Evolutionary conservation across 495 filamentous ascomycete species (phyloP), one percentile per base, ranked within the genome.

Genomic region (Tuber aestivum): DNA sequence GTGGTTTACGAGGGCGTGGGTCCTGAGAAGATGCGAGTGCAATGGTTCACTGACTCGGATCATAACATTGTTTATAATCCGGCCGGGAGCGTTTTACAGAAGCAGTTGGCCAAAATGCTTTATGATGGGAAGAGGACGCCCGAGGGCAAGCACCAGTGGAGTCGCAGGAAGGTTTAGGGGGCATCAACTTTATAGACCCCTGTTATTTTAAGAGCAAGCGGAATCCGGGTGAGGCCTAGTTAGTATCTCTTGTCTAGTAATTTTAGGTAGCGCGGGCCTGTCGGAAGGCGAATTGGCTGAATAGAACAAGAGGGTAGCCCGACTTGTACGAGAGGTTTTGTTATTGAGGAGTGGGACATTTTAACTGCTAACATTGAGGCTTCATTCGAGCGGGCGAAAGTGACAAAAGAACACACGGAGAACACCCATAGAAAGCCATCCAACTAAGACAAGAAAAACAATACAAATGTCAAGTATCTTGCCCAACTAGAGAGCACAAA

Each of bases 31-130:
- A 81, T 89, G 80, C 83, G 86, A 70, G 84, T 85, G 74, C 84
- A 85, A 69, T 86, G 82, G 72, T 89, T 89, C 50, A 88, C 88
- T 20, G 88, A 90, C 79, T 84, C 82, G 35, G 87, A 88, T 75
- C 88, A 90, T 77, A 80, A 80, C 40, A 89, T 89, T 56, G 69
- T 72, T 14, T 88, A 86, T 72, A n/a, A n/a, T 82, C 89, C 69
- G 84, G 84, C 83, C 1, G 83, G 77, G 6, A 76, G 41, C 35
- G 89, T 86, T 74, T 50, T 89, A 74, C 89, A 88, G 73, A 87
- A 86, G 82, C 85, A 88, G 81, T 70, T 90, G 81, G 87, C 85
- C 3, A 83, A 84, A 69, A 80, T 85, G 73, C 74, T 89, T 69
- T 88, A 78, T 71, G 81, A 83, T 35, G 87, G 88, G 84, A 87